phyloP scores from a whole-genome alignment of 2,329 filamentous ascomycete genomes.

The Sporothrix brasiliensis region DNA sequence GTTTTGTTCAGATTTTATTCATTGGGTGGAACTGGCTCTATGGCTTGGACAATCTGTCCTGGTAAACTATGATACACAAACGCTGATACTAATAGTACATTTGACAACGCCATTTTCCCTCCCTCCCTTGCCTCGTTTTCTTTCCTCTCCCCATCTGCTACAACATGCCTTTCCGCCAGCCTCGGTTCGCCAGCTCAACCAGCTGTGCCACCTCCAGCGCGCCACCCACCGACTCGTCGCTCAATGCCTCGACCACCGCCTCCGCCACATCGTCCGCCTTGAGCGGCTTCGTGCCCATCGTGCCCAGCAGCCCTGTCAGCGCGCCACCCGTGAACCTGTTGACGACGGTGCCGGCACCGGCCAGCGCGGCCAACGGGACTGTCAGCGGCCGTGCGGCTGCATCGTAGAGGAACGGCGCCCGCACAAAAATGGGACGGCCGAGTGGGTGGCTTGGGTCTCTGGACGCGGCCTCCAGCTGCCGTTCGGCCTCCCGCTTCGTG shows the following conservation, averaged over 20 bases:
- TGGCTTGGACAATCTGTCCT: neutral
- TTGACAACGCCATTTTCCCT: neutral
- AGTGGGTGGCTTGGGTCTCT: constrained; percentile 66
- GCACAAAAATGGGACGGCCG: constrained; percentile 73
- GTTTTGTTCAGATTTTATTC: neutral
- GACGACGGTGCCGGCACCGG: constrained; percentile 72
- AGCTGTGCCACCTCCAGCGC: constrained; percentile 78
- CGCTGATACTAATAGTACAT: constrained; percentile 19
- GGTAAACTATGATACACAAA: constrained; percentile 20
- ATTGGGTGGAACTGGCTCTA: constrained; percentile 21
- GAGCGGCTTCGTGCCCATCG: constrained; percentile 81
- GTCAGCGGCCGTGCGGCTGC: constrained; percentile 75
- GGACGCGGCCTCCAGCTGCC: constrained; percentile 40
- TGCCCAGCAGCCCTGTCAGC: constrained; percentile 75
- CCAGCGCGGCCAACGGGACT: constrained; percentile 77
- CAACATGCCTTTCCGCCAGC: constrained; percentile 90
- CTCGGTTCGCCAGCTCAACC: constrained; percentile 75
- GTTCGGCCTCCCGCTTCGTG: constrained; percentile 90
- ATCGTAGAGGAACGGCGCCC: constrained; percentile 90
- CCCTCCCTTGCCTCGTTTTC: neutral
- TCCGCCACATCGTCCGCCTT: constrained; percentile 86
- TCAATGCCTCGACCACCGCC: constrained; percentile 84
- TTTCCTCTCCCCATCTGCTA: constrained; percentile 46
- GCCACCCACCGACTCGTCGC: constrained; percentile 71
- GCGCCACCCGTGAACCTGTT: constrained; percentile 77